Conservation (phyloP, 345 rosid genomes). For the Pugionium cornutum region DNA sequence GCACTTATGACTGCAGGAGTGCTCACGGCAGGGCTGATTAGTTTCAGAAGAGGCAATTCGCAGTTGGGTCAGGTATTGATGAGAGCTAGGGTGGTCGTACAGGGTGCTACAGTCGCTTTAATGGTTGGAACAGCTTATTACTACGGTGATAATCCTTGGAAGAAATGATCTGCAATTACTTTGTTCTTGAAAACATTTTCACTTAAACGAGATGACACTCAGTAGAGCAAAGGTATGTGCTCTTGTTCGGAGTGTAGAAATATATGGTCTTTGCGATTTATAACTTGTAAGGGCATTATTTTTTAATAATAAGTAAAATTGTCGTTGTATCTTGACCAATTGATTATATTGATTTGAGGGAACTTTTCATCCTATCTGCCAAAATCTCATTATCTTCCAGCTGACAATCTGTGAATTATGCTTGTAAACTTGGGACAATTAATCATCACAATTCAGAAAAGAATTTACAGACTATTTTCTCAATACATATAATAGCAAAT, state of each 20-base stretch:
- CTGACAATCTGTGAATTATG: neutral
- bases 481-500: neutral
- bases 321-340: slow-evolving; percentile 25
- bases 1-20: slow-evolving; percentile 94
- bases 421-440: neutral
- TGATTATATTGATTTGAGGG: slow-evolving; percentile 26
- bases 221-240: slow-evolving; percentile 13
- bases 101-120: slow-evolving; percentile 82
- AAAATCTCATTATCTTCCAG: neutral
- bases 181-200: neutral
- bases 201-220: slow-evolving; percentile 12
- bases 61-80: slow-evolving; percentile 70
- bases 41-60: slow-evolving; percentile 77
- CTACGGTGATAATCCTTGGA: slow-evolving; percentile 92
- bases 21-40: slow-evolving; percentile 90
- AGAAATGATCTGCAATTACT: slow-evolving; percentile 34
- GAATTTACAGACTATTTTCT: neutral
- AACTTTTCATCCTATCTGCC: neutral
- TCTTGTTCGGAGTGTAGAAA: slow-evolving; percentile 21
- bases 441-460: neutral
- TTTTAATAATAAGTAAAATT: slow-evolving; percentile 23
- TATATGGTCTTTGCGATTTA: slow-evolving; percentile 8
- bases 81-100: slow-evolving; percentile 84
- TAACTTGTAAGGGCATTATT: slow-evolving; percentile 33
- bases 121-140: slow-evolving; percentile 90